Conservation (phyloP, 129 eudicot genomes). For the Oenanthe sinensis region DNA sequence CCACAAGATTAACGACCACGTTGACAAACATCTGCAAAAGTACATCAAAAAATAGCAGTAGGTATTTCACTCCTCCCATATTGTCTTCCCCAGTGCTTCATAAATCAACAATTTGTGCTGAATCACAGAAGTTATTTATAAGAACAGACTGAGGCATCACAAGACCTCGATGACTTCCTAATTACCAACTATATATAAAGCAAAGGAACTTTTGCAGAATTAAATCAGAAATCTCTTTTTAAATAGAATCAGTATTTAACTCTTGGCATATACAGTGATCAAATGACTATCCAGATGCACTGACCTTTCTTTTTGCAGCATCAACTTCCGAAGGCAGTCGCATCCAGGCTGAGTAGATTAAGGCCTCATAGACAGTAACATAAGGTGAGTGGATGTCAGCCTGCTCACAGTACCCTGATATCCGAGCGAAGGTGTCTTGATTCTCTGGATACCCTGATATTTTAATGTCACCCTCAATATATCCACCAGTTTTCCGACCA, state of each 20-base stretch:
- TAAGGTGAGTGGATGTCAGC: constrained; percentile 76
- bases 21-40: constrained; percentile 21
- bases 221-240: not conserved
- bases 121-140: not conserved
- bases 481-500: constrained; percentile 83
- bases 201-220: not conserved
- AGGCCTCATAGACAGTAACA: constrained; percentile 70
- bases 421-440: constrained; percentile 75
- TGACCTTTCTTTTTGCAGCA: constrained; percentile 40
- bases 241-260: not conserved
- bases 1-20: constrained; percentile 23
- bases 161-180: not conserved
- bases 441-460: constrained; percentile 75
- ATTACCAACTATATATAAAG: not conserved
- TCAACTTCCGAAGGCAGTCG: constrained; percentile 62
- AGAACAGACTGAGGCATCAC: not conserved
- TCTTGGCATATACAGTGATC: not conserved
- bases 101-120: not conserved
- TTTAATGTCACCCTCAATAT: constrained; percentile 49
- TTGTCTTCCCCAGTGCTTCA: not conserved
- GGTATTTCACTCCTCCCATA: not conserved
- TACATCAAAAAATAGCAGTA: not conserved
- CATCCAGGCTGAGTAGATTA: constrained; percentile 71
- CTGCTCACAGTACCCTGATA: constrained; percentile 84
- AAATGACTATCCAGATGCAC: constrained; percentile 5